Base-by-base conservation (phyloP, 192 early-diverging fungal genomes). In the Backusella circina region DNA sequence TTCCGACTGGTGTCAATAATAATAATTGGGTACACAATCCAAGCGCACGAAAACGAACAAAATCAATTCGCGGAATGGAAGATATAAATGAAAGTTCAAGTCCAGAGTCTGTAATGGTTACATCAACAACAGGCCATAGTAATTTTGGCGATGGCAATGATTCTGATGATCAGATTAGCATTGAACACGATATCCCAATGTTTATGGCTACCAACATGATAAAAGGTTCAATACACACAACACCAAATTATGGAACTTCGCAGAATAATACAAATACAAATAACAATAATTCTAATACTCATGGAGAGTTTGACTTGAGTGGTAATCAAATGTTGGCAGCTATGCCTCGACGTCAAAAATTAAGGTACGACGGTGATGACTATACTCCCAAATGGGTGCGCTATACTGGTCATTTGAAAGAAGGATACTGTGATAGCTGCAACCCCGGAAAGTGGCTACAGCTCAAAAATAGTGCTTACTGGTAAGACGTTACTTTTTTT, bases 341-440 rank as follows among this genome's bases (percentile, higher is more conserved):
- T 7, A 75, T 77, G 65, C 90, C 91, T 9, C 84, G 93, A 38
- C 84, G 86, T 15, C 94, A 95, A 75, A 90, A 90, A 67, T 77
- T 90, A 41, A 86, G 90, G 9, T 93, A 92, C 77, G 76, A 84
- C 47, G 89, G 87, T 35, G 94, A 95, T 66, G 74, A 89, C 44
- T 95, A 95, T 80, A 95, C 93, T 36, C 94, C 94, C 4, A 86
- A 87, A 75, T 93, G 91, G 91, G 94, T 95, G 33, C 85, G 93
- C 35, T 87, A 88, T 76, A 84, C 84, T 26, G 93, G 94, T 0
- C 89, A 91, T 50, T 77, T 86, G n/a, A 95, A 94, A 78, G 93
- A 95, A 72, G 94, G 94, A 0, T 92, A 91, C 71, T 95, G 94
- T 83, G 93, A 95, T 35, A 87, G 87, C 31, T 95, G 94, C 71